Conservation (phyloP, 352 stramenopile species). For the Thalassiosira delicatula region DNA sequence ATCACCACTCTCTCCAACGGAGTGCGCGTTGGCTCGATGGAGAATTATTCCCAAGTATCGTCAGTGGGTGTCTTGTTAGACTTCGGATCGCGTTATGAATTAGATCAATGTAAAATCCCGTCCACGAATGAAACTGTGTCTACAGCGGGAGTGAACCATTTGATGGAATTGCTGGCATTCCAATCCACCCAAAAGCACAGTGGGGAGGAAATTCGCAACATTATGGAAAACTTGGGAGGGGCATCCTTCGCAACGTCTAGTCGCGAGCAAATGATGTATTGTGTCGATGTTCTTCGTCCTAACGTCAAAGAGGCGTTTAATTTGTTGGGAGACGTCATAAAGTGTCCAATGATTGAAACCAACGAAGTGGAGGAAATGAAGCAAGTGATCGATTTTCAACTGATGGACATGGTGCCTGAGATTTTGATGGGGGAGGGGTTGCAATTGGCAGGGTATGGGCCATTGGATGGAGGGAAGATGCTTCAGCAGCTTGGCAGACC, state of each 20-base stretch:
- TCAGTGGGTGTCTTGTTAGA: conserved; percentile 94
- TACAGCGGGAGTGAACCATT: conserved; percentile 88
- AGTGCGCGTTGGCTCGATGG: conserved; percentile 94
- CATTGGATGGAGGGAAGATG: neutral
- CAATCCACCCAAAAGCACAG: conserved; percentile 90
- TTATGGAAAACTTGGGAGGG: conserved; percentile 92
- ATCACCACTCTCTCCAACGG: conserved; percentile 92
- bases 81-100: conserved; percentile 86
- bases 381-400: conserved; percentile 92
- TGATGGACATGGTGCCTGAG: conserved; percentile 88
- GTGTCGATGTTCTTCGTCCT: conserved; percentile 94
- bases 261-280: conserved; percentile 97
- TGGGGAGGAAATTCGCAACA: conserved; percentile 75
- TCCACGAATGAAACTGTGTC: neutral
- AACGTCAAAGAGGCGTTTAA: conserved; percentile 90
- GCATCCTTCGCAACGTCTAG: conserved; percentile 90
- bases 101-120: conserved; percentile 19
- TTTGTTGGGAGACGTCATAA: conserved; percentile 85
- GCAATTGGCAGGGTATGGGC: conserved; percentile 82
- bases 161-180: conserved; percentile 95
- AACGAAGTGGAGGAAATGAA: conserved; percentile 92
- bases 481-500: conserved; percentile 82
- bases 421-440: conserved; percentile 83
- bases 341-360: conserved; percentile 78
- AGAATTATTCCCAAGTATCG: conserved; percentile 94